Base-by-base conservation (phyloP, 1,139 yeast genomes). In the Yamadazyma mexicana region DNA sequence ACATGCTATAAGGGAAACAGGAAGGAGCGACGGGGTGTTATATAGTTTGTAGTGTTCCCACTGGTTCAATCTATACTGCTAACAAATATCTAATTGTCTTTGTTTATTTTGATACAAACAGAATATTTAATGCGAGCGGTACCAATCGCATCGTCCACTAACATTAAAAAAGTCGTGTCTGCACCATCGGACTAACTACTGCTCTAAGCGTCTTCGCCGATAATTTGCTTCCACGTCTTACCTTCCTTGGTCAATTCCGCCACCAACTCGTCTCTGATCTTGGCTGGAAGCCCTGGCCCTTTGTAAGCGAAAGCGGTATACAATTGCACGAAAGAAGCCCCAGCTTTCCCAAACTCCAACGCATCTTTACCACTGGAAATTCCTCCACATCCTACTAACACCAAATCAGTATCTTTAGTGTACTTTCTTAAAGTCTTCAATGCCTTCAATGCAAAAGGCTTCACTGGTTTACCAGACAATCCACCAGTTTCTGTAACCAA, bases 381-480 rank as follows among this genome's bases (percentile, higher is more conserved):
- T 47, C 98, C 98, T 40, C 98, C 98, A 63, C 97, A 89, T 18
- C 98, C 98, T 48, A 91, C 77, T 36, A 91, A 73, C 1, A 89
- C 87, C 46, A 89, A 64, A 39, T 77, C 69, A 7, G 82, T 73
- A 45, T 79, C 87, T 52, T 88, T 87, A 35, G 95, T 78, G 57
- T 86, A 75, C 55, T 85, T 82, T 43, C 91, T 78, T 51, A 92
- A 78, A 2, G 77, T 64, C 46, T 71, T 74, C 52, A 91, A 72
- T 0, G 96, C 95, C 47, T 77, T 65, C 44, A 91, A 67, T 1
- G 96, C 73, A 43, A 79, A 72, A 33, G 91, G 92, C 62, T 91
- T 91, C 44, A 91, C 73, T n/a, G 98, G 98, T 42, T 77, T 77
- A 17, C 98, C 98, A 1, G 96, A 87, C 31, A 91, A 74, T 0